These are phyloP conservation scores for Boletellus deceptivus DNA, from an alignment of 1,284 basidiomycete species.

Conservation along the genomic window DNA sequence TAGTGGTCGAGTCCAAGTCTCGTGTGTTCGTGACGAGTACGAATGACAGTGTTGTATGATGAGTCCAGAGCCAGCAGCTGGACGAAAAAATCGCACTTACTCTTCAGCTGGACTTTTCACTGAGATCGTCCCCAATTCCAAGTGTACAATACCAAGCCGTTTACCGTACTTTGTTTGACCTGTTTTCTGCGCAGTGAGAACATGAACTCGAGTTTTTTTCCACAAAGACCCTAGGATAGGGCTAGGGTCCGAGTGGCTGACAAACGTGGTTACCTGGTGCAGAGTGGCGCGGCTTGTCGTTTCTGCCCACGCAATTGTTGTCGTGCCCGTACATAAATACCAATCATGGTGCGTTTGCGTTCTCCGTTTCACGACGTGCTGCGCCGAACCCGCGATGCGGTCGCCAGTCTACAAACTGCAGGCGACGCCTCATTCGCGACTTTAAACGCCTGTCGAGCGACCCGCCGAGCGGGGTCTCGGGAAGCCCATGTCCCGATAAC, in stretches of 20 bases:
- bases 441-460: conserved; percentile 94
- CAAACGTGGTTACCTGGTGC: conserved; percentile 7
- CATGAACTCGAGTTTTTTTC: no score
- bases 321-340: background rate
- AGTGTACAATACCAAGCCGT: no score
- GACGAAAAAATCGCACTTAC: no score
- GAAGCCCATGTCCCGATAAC: conserved; percentile 95
- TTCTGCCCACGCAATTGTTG: no score
- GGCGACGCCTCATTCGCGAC: conserved; percentile 89
- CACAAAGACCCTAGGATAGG: conserved; percentile 8
- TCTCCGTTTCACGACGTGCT: background rate
- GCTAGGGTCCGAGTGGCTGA: conserved; percentile 27
- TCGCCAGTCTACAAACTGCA: conserved; percentile 82
- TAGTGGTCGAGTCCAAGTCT: no score
- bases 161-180: no score
- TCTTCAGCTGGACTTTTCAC: no score
- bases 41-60: no score
- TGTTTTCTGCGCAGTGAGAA: no score
- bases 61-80: no score
- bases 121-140: no score
- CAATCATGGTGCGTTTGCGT: conserved; percentile 20
- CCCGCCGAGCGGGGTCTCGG: conserved; percentile 94
- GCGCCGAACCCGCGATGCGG: background rate
- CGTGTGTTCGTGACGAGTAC: no score
- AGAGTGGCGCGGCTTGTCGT: conserved; percentile 3